Conservation (phyloP, 2,329 filamentous ascomycete species). For the Rutstroemia sp. region DNA sequence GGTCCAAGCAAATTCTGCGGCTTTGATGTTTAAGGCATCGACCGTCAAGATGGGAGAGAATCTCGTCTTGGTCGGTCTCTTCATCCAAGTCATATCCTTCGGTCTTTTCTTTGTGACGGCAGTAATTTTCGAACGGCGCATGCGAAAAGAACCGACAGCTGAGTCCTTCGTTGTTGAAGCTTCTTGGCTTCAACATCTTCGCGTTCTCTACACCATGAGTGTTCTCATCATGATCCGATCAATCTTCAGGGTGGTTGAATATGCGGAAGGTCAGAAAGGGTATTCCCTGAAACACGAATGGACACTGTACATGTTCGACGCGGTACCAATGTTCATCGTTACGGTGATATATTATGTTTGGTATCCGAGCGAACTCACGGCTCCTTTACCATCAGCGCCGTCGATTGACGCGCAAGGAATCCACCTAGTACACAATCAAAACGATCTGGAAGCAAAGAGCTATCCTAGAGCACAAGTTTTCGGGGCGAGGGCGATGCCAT, state of each 20-base stretch:
- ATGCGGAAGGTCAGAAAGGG: slow-evolving; percentile 35
- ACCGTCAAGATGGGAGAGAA: slow-evolving; percentile 36
- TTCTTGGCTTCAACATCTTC: slow-evolving; percentile 32
- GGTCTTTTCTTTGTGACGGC: slow-evolving; percentile 45
- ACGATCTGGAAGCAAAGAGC: background rate
- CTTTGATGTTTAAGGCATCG: slow-evolving; percentile 29
- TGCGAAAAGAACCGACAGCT: slow-evolving; percentile 13
- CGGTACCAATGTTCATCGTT: slow-evolving; percentile 34
- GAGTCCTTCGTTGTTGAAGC: slow-evolving; percentile 6
- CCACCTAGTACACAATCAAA: background rate
- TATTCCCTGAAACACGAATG: slow-evolving; percentile 26
- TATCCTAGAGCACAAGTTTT: background rate
- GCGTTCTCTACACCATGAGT: slow-evolving; percentile 35
- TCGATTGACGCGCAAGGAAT: background rate
- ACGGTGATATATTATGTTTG: slow-evolving; percentile 28
- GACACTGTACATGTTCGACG: slow-evolving; percentile 38
- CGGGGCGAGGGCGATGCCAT: background rate
- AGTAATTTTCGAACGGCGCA: slow-evolving; percentile 19
- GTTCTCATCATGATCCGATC: slow-evolving; percentile 39
- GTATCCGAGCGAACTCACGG: slow-evolving; percentile 8
- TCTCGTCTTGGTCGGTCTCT: slow-evolving; percentile 48
- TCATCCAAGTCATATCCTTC: slow-evolving; percentile 51
- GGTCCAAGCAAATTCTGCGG: slow-evolving; percentile 36
- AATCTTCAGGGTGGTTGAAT: slow-evolving; percentile 42
- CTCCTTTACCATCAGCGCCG: background rate